Evolutionary conservation across 1,139 yeast species (phyloP).

Genomic region (Yamadazyma conglobata): DNA sequence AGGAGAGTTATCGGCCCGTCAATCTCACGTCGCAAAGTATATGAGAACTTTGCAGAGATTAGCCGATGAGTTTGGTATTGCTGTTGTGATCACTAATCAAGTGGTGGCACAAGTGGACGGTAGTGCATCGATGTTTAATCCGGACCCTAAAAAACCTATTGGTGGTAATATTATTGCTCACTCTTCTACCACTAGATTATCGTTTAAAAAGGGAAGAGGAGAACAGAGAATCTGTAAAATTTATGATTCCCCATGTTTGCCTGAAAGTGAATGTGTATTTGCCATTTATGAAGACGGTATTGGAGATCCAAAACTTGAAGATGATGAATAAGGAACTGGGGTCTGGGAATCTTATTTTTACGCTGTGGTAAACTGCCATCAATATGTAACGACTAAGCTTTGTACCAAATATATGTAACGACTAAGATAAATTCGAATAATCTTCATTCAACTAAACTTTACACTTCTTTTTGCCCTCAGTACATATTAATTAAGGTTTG

Average conservation of each 20-base stretch:
- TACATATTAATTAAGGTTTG: too few relatives aligned
- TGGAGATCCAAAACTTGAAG: slow-evolving; percentile 90
- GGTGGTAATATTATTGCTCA: slow-evolving; percentile 99
- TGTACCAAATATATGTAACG: too few relatives aligned
- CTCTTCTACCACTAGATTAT: slow-evolving; percentile 88
- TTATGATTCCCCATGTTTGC: slow-evolving; percentile 92
- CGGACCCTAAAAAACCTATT: slow-evolving; percentile 98
- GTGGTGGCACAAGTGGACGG: slow-evolving; percentile 99
- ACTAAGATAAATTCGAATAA: too few relatives aligned
- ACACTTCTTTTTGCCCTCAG: too few relatives aligned
- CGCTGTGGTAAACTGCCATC: too few relatives aligned
- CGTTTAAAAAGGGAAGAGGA: slow-evolving; percentile 85
- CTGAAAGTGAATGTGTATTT: slow-evolving; percentile 92
- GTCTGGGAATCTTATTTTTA: too few relatives aligned
- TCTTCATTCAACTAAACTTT: too few relatives aligned
- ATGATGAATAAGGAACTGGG: slow-evolving; percentile 33
- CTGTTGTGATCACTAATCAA: slow-evolving; percentile 97
- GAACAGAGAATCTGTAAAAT: slow-evolving; percentile 92
- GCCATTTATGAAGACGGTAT: slow-evolving; percentile 97
- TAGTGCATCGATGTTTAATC: slow-evolving; percentile 73
- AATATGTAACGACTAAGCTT: too few relatives aligned
- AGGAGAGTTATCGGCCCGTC: slow-evolving; percentile 95
- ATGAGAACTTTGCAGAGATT: slow-evolving; percentile 88
- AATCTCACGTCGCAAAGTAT: slow-evolving; percentile 88
- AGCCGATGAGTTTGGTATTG: slow-evolving; percentile 98